A percentile compares a stretch with the other conserved stretches of the same genome.
phyloP scores from a whole-genome alignment of 306 rosid genomes.

The Comarum palustre region DNA sequence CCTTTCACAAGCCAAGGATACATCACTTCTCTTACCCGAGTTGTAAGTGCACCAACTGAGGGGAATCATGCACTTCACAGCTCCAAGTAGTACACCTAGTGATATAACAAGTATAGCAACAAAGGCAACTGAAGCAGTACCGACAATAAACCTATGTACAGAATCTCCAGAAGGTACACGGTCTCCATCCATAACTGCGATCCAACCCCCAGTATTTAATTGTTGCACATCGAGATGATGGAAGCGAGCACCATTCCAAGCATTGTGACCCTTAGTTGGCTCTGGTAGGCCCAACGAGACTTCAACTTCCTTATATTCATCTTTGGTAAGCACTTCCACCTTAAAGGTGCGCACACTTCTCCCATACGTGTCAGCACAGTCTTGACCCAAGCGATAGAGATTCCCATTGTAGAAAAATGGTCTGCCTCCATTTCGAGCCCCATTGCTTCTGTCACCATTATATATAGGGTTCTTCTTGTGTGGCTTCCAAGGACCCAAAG shows the following conservation, averaged over 20 bases:
- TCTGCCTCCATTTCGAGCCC: conserved; percentile 98
- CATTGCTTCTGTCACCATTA: conserved; percentile 67
- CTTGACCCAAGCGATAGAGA: conserved; percentile 89
- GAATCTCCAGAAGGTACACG: conserved; percentile 93
- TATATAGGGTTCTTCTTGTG: conserved; percentile 84
- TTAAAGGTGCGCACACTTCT: conserved; percentile 62
- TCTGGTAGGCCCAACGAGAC: conserved; percentile 59
- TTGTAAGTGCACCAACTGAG: conserved; percentile 61
- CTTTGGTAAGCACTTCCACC: conserved; percentile 68
- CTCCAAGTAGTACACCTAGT: conserved; percentile 75
- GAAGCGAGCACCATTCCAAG: conserved; percentile 93
- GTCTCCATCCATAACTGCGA: conserved; percentile 95
- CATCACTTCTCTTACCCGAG: conserved; percentile 57
- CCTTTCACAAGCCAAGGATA: conserved; percentile 63
- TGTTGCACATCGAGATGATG: conserved; percentile 90
- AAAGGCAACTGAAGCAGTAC: conserved; percentile 60
- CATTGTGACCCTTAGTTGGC: conserved; percentile 77
- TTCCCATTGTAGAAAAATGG: conserved; percentile 71
- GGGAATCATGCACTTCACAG: conserved; percentile 81
- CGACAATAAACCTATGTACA: conserved; percentile 60
- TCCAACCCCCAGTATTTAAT: conserved; percentile 79
- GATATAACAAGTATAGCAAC: conserved; percentile 64
- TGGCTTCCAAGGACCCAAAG: conserved; percentile 92
- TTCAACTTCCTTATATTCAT: conserved; percentile 76
- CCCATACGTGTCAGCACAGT: conserved; percentile 95